Conservation (phyloP, 805 yeast genomes). For the Saccharomyces jurei region DNA sequence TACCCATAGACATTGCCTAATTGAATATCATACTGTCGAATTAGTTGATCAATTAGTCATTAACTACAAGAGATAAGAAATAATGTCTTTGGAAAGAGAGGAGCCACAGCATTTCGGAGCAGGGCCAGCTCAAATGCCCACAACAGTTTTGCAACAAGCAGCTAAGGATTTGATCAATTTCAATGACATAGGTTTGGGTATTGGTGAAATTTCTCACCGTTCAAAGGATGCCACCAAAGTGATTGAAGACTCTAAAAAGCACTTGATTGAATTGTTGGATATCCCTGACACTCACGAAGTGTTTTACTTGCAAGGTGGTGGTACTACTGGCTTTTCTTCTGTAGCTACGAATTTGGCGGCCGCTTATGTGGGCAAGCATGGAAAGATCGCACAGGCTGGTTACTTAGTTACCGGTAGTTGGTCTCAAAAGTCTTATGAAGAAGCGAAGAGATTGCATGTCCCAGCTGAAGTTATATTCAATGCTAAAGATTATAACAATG, state of each 20-base stretch:
- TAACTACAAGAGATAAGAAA: background rate
- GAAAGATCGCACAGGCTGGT: constrained; percentile 71
- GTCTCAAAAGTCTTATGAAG: constrained; percentile 84
- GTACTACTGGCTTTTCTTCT: constrained; percentile 91
- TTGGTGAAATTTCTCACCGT: constrained; percentile 95
- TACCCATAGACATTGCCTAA: background rate
- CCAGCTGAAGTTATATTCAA: constrained; percentile 63
- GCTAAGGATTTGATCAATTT: constrained; percentile 74
- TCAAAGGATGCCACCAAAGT: constrained; percentile 73
- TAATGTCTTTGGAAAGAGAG: constrained; percentile 42
- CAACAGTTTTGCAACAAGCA: constrained; percentile 76
- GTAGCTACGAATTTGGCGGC: constrained; percentile 77
- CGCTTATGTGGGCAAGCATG: constrained; percentile 59
- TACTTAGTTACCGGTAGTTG: constrained; percentile 90
- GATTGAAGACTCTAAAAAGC: constrained; percentile 66
- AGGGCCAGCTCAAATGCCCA: constrained; percentile 94
- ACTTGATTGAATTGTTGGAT: constrained; percentile 53
- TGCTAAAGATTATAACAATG: constrained; percentile 43
- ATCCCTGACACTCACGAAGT: constrained; percentile 93
- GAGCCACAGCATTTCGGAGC: constrained; percentile 89
- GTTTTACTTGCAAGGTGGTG: constrained; percentile 95
- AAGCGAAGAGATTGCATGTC: constrained; percentile 75
- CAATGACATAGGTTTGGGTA: constrained; percentile 66
- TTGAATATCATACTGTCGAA: background rate
- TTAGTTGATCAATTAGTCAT: background rate